Evolutionary conservation across 108 stramenopile genomes (phyloP).

Genomic region (Nitzschia putrida): DNA sequence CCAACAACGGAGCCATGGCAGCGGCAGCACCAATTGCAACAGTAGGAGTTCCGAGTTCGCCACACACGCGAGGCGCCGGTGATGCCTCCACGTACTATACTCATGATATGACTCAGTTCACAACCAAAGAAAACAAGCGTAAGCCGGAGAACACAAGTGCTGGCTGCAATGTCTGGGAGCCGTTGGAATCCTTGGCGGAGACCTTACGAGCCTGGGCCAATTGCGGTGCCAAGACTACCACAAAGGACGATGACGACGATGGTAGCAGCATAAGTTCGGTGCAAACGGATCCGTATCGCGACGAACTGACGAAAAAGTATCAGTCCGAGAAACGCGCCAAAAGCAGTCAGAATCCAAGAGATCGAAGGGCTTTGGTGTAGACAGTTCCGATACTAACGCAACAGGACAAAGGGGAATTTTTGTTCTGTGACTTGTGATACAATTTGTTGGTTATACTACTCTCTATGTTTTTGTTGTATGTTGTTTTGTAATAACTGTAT

Average conservation of each 20-base stretch:
- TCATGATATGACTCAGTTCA: slow-evolving; percentile 5
- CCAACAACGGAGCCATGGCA: slow-evolving; percentile 12
- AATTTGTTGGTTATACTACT: no score
- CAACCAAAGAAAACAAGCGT: not conserved
- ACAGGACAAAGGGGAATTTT: not conserved
- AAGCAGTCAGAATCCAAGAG: not conserved
- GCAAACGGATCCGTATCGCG: slow-evolving; percentile 1
- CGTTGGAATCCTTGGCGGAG: slow-evolving; percentile 7
- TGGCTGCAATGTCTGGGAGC: slow-evolving; percentile 20
- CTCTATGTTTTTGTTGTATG: no score
- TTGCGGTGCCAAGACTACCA: slow-evolving; percentile 2
- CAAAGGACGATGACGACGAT: not conserved
- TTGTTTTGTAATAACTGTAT: no score
- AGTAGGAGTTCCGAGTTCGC: not conserved
- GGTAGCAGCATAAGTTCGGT: slow-evolving; percentile 13
- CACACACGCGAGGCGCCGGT: not conserved
- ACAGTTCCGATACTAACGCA: not conserved
- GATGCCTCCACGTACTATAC: slow-evolving; percentile 19
- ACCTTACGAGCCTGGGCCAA: slow-evolving; percentile 3
- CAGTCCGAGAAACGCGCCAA: not conserved
- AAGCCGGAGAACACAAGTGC: not conserved
- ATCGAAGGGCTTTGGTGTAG: not conserved
- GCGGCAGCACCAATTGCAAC: not conserved
- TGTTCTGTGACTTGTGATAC: not conserved
- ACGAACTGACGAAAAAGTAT: slow-evolving; percentile 9